Conservation (phyloP, 2,329 filamentous ascomycete genomes). For the Xylariaceae sp. region DNA sequence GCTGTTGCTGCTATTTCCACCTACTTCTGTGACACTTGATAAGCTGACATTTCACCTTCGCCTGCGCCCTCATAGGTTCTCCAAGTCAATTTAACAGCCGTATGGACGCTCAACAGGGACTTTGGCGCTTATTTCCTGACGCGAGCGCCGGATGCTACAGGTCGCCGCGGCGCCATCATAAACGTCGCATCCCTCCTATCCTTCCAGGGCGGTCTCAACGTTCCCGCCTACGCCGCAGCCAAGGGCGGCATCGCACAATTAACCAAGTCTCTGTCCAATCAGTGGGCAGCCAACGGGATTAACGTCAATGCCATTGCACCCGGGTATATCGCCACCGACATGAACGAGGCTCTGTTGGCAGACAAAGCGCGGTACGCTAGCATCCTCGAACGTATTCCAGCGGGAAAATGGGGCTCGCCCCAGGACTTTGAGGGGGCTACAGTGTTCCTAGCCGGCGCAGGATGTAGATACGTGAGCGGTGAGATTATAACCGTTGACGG, state of each 20-base stretch:
- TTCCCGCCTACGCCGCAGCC: constrained; percentile 79
- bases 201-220: constrained; percentile 82
- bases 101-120: constrained; percentile 75
- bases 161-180: constrained; percentile 68
- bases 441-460: constrained; percentile 70
- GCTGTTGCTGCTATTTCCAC: background rate
- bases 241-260: constrained; percentile 84
- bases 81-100: constrained; percentile 78
- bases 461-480: constrained; percentile 74
- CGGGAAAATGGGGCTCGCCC: constrained; percentile 73
- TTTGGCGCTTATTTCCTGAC: constrained; percentile 73
- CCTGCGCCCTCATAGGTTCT: constrained; percentile 38
- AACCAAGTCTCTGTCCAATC: constrained; percentile 79
- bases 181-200: constrained; percentile 77
- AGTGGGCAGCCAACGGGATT: constrained; percentile 74
- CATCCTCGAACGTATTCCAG: constrained; percentile 77
- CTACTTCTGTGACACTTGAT: background rate
- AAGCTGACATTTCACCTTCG: background rate
- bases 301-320: constrained; percentile 86
- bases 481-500: constrained; percentile 81
- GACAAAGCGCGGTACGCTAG: constrained; percentile 64
- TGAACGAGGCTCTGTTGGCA: constrained; percentile 78
- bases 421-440: constrained; percentile 83
- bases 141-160: constrained; percentile 47
- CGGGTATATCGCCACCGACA: constrained; percentile 88